phyloP scores from a whole-genome alignment of 225 moss, liverwort and hornwort species.

The Marchantia paleacea region DNA sequence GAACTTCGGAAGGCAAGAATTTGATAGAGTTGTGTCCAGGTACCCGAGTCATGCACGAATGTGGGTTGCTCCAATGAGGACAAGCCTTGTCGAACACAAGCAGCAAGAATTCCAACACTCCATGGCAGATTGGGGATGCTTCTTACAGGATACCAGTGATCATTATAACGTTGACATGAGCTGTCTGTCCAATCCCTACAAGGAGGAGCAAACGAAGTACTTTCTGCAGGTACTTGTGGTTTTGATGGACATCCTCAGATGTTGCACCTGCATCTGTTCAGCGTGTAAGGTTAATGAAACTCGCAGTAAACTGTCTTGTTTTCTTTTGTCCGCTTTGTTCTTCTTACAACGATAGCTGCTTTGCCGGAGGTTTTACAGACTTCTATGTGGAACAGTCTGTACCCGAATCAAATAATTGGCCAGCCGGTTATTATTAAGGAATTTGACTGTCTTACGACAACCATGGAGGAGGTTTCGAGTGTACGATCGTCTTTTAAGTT shows the following conservation, averaged over 20 bases:
- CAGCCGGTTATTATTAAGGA: constrained; percentile 70
- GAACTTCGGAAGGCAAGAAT: background rate
- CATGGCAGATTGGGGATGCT: constrained; percentile 85
- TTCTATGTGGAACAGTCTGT: constrained; percentile 84
- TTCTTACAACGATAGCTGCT: background rate
- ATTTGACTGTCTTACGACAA: constrained; percentile 78
- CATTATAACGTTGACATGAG: constrained; percentile 85
- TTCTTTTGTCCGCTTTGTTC: too few relatives aligned
- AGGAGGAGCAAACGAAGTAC: constrained; percentile 78
- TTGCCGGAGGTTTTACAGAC: constrained; percentile 48
- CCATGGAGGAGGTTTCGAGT: constrained; percentile 64
- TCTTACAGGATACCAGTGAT: constrained; percentile 67
- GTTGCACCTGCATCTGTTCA: too few relatives aligned
- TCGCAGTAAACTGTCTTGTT: too few relatives aligned
- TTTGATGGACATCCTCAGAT: too few relatives aligned
- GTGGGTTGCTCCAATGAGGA: constrained; percentile 91
- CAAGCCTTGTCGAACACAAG: constrained; percentile 71
- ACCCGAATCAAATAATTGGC: constrained; percentile 85
- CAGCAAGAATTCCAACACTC: constrained; percentile 81
- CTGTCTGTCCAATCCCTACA: constrained; percentile 60
- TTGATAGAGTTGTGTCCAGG: constrained; percentile 37
- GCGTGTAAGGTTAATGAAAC: too few relatives aligned
- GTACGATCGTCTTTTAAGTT: constrained; percentile 58
- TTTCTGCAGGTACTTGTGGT: constrained; percentile 63
- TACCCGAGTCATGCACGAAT: constrained; percentile 97